Evolutionary conservation across 768 basidiomycete genomes (phyloP).

Genomic region (Crassisporium funariophilum): DNA sequence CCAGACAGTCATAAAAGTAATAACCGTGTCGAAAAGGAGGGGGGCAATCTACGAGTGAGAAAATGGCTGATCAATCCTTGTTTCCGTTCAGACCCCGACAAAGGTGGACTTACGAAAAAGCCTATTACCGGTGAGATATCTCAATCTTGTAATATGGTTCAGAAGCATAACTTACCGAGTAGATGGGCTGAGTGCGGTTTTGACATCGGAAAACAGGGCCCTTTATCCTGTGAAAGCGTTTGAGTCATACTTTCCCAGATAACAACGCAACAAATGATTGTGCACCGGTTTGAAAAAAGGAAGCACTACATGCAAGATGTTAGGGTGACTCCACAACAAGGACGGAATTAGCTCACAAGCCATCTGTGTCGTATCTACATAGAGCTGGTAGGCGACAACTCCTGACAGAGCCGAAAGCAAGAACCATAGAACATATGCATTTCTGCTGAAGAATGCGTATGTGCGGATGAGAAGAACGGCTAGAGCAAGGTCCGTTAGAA

Average conservation of each 20-base stretch:
- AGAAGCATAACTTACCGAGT: conserved; percentile 51
- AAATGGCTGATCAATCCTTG: conserved; percentile 8
- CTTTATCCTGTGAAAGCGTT: conserved; percentile 42
- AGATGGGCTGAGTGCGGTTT: conserved; percentile 84
- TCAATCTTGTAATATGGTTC: conserved; percentile 10
- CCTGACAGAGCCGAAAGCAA: conserved; percentile 69
- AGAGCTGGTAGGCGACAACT: conserved; percentile 80
- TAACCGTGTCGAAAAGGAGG: conserved; percentile 77
- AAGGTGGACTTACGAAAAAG: conserved; percentile 53
- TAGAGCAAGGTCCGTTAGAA: conserved; percentile 30
- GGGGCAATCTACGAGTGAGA: conserved; percentile 65
- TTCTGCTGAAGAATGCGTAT: conserved; percentile 85
- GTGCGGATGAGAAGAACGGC: conserved; percentile 82
- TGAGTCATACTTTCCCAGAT: background rate
- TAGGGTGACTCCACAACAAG: conserved; percentile 5
- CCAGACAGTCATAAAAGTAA: conserved; percentile 79
- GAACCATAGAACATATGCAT: conserved; percentile 62
- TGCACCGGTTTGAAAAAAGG: conserved; percentile 66
- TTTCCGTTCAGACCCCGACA: background rate
- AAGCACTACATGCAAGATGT: conserved; percentile 45
- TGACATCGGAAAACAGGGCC: conserved; percentile 80
- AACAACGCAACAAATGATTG: conserved; percentile 29
- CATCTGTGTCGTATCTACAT: conserved; percentile 80
- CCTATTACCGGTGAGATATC: conserved; percentile 32
- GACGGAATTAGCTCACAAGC: conserved; percentile 47